Evolutionary conservation across 1,284 basidiomycete species (phyloP).

Genomic region (Ustilago cynodontis): DNA sequence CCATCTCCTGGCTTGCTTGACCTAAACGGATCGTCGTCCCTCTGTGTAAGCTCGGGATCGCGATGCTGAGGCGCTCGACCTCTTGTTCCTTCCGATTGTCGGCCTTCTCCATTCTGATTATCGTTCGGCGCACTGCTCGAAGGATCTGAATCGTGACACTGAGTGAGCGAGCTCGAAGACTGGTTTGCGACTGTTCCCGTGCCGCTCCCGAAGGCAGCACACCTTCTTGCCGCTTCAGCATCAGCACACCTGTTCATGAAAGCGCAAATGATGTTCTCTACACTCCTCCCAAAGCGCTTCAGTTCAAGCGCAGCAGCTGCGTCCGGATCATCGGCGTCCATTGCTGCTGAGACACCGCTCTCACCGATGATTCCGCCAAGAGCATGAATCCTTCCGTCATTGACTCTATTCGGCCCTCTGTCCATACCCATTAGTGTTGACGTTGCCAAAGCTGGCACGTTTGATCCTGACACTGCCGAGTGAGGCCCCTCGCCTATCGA

Average conservation of each 20-base stretch:
- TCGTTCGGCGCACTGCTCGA: not conserved
- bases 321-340: slow-evolving; percentile 58
- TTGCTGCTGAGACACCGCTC: slow-evolving; percentile 45
- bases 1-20: slow-evolving; percentile 13
- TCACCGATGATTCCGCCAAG: slow-evolving; percentile 57
- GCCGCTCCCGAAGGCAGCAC: not conserved
- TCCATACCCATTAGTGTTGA: slow-evolving; percentile 23
- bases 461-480: slow-evolving; percentile 3
- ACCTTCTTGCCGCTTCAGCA: slow-evolving; percentile 18
- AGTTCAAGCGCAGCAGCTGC: slow-evolving; percentile 58
- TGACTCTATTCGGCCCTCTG: slow-evolving; percentile 54
- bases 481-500: slow-evolving; percentile 17
- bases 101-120: not conserved
- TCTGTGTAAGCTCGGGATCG: not conserved
- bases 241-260: slow-evolving; percentile 59
- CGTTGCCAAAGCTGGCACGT: slow-evolving; percentile 12
- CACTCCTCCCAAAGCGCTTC: slow-evolving; percentile 59
- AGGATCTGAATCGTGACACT: slow-evolving; percentile 1
- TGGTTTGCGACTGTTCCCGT: not conserved
- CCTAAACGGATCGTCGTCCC: slow-evolving; percentile 28
- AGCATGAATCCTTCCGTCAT: slow-evolving; percentile 51
- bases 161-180: not conserved
- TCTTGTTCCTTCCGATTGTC: slow-evolving; percentile 10
- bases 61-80: slow-evolving; percentile 7
- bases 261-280: slow-evolving; percentile 66